Conservation (phyloP, 768 basidiomycete species). For the Trametes villosa region DNA sequence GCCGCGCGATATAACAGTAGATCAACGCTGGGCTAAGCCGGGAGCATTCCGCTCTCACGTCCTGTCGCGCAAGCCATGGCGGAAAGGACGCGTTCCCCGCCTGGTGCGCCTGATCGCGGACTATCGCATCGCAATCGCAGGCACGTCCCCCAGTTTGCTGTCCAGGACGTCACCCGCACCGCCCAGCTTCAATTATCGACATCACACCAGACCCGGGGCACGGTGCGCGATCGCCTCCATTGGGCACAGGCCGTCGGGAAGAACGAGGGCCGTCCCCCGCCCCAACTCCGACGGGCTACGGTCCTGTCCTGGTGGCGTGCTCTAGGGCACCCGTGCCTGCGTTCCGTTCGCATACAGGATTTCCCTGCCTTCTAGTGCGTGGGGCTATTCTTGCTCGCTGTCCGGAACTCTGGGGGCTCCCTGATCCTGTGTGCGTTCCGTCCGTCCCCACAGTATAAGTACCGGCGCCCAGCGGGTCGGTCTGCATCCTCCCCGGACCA, state of each 20-base stretch:
- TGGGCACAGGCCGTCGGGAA: not conserved
- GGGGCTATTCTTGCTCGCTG: not conserved
- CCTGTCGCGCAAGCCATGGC: constrained; percentile 6
- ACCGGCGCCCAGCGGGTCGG: not conserved
- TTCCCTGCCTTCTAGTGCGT: constrained; percentile 3
- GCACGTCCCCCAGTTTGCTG: not conserved
- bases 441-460: not conserved
- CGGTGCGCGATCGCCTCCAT: not conserved
- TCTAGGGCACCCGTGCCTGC: constrained; percentile 12
- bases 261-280: not conserved
- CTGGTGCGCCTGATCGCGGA: not conserved
- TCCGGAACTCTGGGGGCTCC: constrained; percentile 1
- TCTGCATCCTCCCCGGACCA: not conserved
- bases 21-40: not conserved
- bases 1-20: not conserved
- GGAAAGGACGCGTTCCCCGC: not conserved
- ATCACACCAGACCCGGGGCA: not conserved
- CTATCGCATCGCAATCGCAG: constrained; percentile 4
- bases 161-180: not conserved
- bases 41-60: constrained; percentile 8
- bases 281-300: too few species aligned
- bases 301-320: not conserved
- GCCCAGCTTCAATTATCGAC: not conserved
- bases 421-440: constrained; percentile 7
- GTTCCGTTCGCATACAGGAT: not conserved